Conservation (phyloP, 345 rosid species). For the Salix brachista region DNA sequence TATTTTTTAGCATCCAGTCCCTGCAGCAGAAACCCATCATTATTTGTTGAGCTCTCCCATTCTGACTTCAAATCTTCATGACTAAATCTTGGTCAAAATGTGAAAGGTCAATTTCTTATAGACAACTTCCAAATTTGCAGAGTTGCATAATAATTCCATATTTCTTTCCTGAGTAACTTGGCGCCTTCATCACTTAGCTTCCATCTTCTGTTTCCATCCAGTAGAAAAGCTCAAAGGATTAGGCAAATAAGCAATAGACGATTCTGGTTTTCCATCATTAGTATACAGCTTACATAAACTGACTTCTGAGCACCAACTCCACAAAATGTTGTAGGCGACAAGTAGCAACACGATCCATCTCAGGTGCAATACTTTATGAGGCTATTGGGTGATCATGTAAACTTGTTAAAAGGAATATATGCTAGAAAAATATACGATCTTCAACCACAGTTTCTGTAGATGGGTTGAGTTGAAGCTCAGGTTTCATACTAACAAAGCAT, state of each 20-base stretch:
- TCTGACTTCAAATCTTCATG: neutral
- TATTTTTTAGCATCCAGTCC: neutral
- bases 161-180: neutral
- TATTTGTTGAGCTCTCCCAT: neutral
- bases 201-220: neutral
- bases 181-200: neutral
- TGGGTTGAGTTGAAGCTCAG: neutral
- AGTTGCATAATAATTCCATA: neutral
- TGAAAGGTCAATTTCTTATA: neutral
- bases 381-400: neutral
- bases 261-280: neutral
- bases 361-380: neutral
- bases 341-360: neutral
- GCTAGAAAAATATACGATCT: neutral
- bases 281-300: neutral
- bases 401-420: neutral
- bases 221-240: neutral
- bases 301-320: neutral
- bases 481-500: neutral
- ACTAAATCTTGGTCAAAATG: neutral
- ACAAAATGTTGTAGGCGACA: neutral
- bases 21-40: neutral
- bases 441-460: neutral
- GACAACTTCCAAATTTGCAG: conserved; percentile 2
- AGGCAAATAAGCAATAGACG: neutral